Evolutionary conservation across 2,329 filamentous ascomycete genomes (phyloP).

Genomic region (Tolypocladium nubicola): DNA sequence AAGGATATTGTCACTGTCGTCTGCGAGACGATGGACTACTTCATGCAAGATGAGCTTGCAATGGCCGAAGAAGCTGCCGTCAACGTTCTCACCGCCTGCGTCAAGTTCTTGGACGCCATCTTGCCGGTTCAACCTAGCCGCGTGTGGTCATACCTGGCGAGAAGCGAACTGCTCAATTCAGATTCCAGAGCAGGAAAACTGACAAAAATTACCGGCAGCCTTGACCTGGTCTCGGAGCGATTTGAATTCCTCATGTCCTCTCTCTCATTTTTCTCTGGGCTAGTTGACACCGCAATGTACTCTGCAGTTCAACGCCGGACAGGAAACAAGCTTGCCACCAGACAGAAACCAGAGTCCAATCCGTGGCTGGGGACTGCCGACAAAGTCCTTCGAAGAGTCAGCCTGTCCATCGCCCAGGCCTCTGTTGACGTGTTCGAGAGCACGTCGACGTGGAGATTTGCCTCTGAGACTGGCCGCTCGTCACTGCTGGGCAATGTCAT

Average conservation of each 20-base stretch:
- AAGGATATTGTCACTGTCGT: constrained; percentile 73
- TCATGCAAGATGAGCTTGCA: constrained; percentile 45
- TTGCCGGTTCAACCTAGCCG: constrained; percentile 67
- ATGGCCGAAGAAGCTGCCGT: constrained; percentile 55
- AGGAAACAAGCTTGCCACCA: constrained; percentile 35
- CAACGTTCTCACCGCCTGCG: constrained; percentile 56
- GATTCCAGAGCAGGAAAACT: constrained; percentile 69
- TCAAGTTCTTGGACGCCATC: constrained; percentile 69
- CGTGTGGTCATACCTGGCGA: constrained; percentile 81
- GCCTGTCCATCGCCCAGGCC: constrained; percentile 62
- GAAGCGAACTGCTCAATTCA: constrained; percentile 68
- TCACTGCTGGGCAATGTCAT: constrained; percentile 59
- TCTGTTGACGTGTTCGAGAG: constrained; percentile 80
- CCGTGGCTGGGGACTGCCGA: constrained; percentile 67
- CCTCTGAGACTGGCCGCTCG: constrained; percentile 54
- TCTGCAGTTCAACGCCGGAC: constrained; percentile 58
- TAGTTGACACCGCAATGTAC: constrained; percentile 65
- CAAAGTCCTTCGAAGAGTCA: constrained; percentile 61
- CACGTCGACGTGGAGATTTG: constrained; percentile 76
- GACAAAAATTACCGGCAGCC: constrained; percentile 65
- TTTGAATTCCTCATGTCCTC: constrained; percentile 70
- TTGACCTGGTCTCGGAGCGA: constrained; percentile 66
- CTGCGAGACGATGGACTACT: constrained; percentile 72
- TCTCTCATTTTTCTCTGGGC: constrained; percentile 59
- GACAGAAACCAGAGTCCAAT: constrained; percentile 36